phyloP scores from a whole-genome alignment of 768 basidiomycete genomes.

The Coprinellus micaceus region DNA sequence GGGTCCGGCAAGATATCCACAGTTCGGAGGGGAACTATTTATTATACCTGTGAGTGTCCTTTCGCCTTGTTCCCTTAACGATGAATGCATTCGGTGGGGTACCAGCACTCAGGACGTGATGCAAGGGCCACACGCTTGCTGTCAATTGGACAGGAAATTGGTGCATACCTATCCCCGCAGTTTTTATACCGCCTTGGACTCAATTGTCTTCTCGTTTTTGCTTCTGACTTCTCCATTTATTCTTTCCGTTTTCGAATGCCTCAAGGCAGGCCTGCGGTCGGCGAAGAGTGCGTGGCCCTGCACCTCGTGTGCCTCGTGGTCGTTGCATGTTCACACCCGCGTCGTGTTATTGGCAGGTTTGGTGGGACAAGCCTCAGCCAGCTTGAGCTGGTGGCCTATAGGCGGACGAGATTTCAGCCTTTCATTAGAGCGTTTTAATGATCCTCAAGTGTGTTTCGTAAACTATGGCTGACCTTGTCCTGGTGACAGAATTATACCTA shows the following conservation, averaged over 20 bases:
- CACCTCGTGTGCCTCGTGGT: not conserved
- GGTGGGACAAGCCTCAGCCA: not conserved
- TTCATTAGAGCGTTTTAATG: not conserved
- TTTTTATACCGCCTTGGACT: not conserved
- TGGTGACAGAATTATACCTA: slow-evolving; percentile 12
- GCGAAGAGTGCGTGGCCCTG: not conserved
- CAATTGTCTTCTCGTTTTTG: not conserved
- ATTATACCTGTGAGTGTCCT: slow-evolving; percentile 3
- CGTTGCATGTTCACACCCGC: not conserved
- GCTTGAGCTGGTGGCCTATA: too few species aligned
- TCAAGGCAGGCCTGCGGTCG: not conserved
- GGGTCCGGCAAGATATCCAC: too few species aligned
- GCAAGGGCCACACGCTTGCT: too few species aligned
- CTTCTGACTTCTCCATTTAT: not conserved
- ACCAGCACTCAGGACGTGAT: too few species aligned
- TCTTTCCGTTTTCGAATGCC: not conserved
- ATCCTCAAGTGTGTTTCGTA: not conserved
- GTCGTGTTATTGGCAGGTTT: not conserved
- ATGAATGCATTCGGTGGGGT: not conserved
- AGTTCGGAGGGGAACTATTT: not conserved
- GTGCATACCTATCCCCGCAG: not conserved
- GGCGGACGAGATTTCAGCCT: not conserved
- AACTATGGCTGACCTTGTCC: slow-evolving; percentile 4
- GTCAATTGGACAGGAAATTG: not conserved
- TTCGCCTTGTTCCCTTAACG: not conserved